Conservation (phyloP, 768 basidiomycete genomes). For the Psilocybe sp. region DNA sequence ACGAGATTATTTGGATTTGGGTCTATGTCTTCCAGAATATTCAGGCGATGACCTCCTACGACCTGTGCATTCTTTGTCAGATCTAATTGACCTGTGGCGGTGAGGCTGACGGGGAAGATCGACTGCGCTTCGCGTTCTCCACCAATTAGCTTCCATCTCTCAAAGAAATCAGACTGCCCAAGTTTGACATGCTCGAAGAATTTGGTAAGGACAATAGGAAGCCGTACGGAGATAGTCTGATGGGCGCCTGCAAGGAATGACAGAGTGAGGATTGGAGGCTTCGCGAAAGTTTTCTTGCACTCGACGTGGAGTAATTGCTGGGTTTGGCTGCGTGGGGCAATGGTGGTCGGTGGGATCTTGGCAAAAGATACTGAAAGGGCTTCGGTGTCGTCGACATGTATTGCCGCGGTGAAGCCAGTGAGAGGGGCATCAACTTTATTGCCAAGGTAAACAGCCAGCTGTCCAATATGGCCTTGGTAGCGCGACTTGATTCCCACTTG, state of each 20-base stretch:
- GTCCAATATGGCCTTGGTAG: constrained; percentile 92
- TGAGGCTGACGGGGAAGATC: constrained; percentile 79
- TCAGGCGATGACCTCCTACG: constrained; percentile 73
- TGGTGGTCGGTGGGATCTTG: constrained; percentile 83
- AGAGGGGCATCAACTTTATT: constrained; percentile 92
- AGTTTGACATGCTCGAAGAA: constrained; percentile 94
- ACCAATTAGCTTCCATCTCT: constrained; percentile 96
- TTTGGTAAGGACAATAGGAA: constrained; percentile 87
- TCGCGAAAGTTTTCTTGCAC: constrained; percentile 83
- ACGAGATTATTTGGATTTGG: constrained; percentile 94
- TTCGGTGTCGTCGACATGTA: constrained; percentile 70
- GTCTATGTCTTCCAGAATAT: constrained; percentile 81
- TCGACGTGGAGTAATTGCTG: constrained; percentile 94
- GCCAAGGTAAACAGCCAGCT: constrained; percentile 91
- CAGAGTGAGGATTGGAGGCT: constrained; percentile 75
- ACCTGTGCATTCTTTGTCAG: constrained; percentile 69
- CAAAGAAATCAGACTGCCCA: constrained; percentile 85
- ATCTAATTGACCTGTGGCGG: constrained; percentile 70
- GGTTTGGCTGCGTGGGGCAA: constrained; percentile 81
- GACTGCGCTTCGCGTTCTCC: constrained; percentile 91
- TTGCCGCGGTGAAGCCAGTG: constrained; percentile 83
- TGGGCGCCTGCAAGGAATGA: constrained; percentile 93
- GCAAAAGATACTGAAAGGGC: constrained; percentile 83
- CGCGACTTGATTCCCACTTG: constrained; percentile 96
- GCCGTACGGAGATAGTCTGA: constrained; percentile 76